Conservation (phyloP, 2,329 filamentous ascomycete genomes). For the Botrytis paeoniae region DNA sequence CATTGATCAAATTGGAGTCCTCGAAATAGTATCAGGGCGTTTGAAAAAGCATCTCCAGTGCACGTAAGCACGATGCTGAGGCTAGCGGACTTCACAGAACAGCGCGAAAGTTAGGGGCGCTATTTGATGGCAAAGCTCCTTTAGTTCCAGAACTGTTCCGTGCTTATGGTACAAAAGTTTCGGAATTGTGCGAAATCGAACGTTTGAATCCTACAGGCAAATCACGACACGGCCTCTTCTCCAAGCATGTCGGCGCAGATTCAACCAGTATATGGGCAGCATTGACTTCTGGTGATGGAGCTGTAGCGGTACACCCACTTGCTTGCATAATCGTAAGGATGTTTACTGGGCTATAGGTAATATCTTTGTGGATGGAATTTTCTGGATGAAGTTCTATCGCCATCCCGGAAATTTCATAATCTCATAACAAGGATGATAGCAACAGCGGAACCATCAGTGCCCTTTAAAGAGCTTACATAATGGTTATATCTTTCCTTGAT, state of each 20-base stretch:
- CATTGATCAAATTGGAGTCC: constrained; percentile 42
- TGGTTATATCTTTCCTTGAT: no score
- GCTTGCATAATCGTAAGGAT: constrained; percentile 41
- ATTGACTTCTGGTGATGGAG: constrained; percentile 34
- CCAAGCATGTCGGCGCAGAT: constrained; percentile 32
- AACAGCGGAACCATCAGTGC: no score
- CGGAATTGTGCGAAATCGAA: constrained; percentile 21
- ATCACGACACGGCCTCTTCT: constrained; percentile 27
- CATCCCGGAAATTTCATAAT: no score
- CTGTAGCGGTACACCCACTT: constrained; percentile 34
- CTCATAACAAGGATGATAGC: no score
- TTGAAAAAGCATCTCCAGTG: constrained; percentile 35
- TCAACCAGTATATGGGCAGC: constrained; percentile 38
- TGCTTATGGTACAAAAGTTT: constrained; percentile 27
- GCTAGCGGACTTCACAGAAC: constrained; percentile 39
- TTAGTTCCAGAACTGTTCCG: constrained; percentile 25
- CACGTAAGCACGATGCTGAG: constrained; percentile 41
- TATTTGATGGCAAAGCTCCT: constrained; percentile 41
- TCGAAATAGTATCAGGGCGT: constrained; percentile 40
- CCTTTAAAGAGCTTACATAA: no score
- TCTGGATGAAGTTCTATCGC: no score
- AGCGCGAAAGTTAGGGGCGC: constrained; percentile 41
- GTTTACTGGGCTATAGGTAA: constrained; percentile 35
- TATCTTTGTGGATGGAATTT: constrained; percentile 39
- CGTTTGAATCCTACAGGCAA: constrained; percentile 6